Conservation (phyloP, 768 basidiomycete species). For the Leccinellum rugosiceps region DNA sequence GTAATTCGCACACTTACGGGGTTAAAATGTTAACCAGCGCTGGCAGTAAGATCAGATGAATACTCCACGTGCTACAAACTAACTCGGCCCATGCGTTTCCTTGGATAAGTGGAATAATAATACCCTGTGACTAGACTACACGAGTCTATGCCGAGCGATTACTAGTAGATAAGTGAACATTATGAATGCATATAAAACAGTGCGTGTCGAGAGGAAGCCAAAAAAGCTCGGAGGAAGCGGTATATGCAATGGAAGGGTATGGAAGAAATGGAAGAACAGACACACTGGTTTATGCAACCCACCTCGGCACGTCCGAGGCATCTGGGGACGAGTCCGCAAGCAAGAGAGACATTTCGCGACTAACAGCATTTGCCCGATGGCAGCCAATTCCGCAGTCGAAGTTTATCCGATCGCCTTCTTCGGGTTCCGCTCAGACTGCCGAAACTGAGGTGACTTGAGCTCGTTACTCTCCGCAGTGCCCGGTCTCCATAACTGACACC, state of each 20-base stretch:
- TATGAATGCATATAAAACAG: constrained; percentile 12
- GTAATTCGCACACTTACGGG: not conserved
- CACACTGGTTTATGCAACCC: constrained; percentile 6
- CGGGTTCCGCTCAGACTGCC: constrained; percentile 74
- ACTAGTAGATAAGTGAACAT: constrained; percentile 19
- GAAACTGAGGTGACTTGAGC: constrained; percentile 85
- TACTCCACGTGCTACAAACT: not conserved
- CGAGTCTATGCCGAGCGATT: constrained; percentile 20
- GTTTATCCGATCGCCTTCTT: constrained; percentile 52
- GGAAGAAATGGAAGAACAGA: constrained; percentile 8
- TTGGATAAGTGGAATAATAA: not conserved
- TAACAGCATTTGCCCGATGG: constrained; percentile 68
- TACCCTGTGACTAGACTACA: constrained; percentile 5
- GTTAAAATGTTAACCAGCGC: not conserved
- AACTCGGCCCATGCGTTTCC: not conserved
- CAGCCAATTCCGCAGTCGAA: constrained; percentile 60
- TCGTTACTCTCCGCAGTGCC: constrained; percentile 85
- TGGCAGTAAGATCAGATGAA: not conserved
- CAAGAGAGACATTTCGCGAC: constrained; percentile 7
- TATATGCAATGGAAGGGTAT: constrained; percentile 27
- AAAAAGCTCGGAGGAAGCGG: constrained; percentile 11
- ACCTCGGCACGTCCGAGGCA: constrained; percentile 11
- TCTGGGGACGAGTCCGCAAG: not conserved
- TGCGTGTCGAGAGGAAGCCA: constrained; percentile 7
- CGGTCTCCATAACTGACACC: constrained; percentile 97